Evolutionary conservation across 495 filamentous ascomycete species (phyloP), one percentile per base, ranked within the genome.

Genomic region (Podospora tetraspora): DNA sequence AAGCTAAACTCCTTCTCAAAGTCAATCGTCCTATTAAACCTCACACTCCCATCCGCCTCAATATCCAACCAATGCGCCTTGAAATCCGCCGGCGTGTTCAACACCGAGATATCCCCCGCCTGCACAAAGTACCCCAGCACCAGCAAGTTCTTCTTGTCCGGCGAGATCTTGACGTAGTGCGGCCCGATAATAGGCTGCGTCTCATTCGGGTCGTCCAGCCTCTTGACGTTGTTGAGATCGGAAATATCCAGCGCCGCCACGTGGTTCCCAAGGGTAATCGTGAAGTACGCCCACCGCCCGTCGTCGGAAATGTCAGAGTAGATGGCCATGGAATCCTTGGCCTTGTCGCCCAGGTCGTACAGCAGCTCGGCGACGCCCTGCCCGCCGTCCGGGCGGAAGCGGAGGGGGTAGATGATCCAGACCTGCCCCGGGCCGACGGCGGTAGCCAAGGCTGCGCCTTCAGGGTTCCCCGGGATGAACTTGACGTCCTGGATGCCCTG

Each of bases 101-200:
- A 83, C 7, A 89, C 76, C 5, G 83, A 83, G 64, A 89, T 87
- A 52, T 75, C 81, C 37, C 86, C 86, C 6, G 86, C 86, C 77
- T 90, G 87, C 1, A 90, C 83, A 69, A 90, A 90, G 78, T 90
- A 90, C 64, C 87, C 87, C 12, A 83, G 87, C 37, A 89, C 86
- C 10, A 89, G 78, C 58, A 88, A 69, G 71, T 90, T 85, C 78
- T 85, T 85, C 78, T 87, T 84, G 73, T 89, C 87, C 0, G 87
- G 87, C 10, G 86, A 84, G 71, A 90, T 80, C 79, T 88, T 89
- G 76, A 88, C 77, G 68, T 88, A 88, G 75, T 90, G 87, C 0
- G 87, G 87, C 8, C 87, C 86, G 62, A 87, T 80, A 66, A 82
- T 86, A 25, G 85, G 85, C 70, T 90, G 87, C 56, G 78, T 76